These are phyloP conservation scores for Aspergillus olivimuriae DNA, from an alignment of 495 filamentous ascomycete genomes.

Conservation along the genomic window DNA sequence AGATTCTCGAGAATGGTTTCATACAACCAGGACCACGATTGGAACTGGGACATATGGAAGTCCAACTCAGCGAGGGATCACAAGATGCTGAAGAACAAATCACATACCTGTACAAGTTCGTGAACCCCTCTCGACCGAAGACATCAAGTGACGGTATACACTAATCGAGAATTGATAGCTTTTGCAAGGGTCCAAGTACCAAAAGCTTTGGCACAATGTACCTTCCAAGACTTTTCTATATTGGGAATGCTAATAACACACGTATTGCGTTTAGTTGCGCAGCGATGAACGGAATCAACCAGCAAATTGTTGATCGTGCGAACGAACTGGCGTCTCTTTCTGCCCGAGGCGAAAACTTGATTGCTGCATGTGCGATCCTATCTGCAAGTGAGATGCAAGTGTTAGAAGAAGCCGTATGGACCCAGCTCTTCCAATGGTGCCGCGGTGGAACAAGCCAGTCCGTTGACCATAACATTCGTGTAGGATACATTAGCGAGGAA, in stretches of 20 bases:
- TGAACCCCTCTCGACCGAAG: too few species aligned
- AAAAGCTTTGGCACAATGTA: constrained; percentile 76
- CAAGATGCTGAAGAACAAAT: constrained; percentile 63
- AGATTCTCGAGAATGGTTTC: constrained; percentile 76
- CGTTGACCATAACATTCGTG: neutral
- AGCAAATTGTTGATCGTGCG: constrained; percentile 66
- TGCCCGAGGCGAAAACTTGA: constrained; percentile 68
- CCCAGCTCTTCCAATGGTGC: neutral
- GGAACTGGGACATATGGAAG: constrained; percentile 79
- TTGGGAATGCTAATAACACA: neutral
- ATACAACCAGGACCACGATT: constrained; percentile 53
- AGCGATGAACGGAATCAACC: constrained; percentile 73
- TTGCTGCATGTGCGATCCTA: constrained; percentile 60
- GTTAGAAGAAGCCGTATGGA: constrained; percentile 55
- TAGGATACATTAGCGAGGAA: constrained; percentile 31
- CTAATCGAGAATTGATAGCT: constrained; percentile 18
- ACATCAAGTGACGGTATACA: neutral
- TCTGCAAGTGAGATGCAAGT: constrained; percentile 52
- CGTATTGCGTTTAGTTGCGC: constrained; percentile 52
- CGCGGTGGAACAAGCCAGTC: neutral
- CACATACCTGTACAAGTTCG: constrained; percentile 78
- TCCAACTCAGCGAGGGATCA: constrained; percentile 60
- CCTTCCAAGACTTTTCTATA: too few species aligned
- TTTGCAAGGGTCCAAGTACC: constrained; percentile 61
- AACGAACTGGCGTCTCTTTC: constrained; percentile 64